These are phyloP conservation scores for Filobasidium floriforme DNA, from an alignment of 768 basidiomycete species.

Conservation along the genomic window DNA sequence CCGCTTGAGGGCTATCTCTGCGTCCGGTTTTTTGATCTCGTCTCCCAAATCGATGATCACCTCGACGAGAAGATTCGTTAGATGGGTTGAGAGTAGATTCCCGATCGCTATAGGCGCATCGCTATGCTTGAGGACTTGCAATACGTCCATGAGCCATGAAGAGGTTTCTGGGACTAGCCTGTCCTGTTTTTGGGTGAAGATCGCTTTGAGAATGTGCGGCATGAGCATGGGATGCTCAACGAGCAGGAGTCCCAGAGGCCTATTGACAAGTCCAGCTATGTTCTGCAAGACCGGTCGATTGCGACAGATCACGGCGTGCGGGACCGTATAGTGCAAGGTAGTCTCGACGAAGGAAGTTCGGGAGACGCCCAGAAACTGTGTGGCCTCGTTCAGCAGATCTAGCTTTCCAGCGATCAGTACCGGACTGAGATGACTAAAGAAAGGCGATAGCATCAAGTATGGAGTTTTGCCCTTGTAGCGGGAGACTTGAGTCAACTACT, in stretches of 20 bases:
- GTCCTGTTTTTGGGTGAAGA: constrained; percentile 26
- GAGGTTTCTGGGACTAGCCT: neutral
- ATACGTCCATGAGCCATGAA: constrained; percentile 7
- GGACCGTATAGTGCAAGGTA: constrained; percentile 33
- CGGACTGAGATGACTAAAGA: constrained; percentile 33
- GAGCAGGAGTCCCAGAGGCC: constrained; percentile 30
- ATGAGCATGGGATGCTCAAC: constrained; percentile 26
- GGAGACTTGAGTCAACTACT: constrained; percentile 29
- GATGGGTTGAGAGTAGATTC: constrained; percentile 20
- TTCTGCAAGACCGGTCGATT: constrained; percentile 25
- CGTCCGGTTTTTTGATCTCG: constrained; percentile 51
- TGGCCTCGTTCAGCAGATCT: constrained; percentile 32
- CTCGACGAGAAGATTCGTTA: constrained; percentile 28
- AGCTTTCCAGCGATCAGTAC: constrained; percentile 28
- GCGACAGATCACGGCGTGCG: constrained; percentile 29
- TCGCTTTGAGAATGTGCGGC: constrained; percentile 28
- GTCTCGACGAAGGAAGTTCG: constrained; percentile 35
- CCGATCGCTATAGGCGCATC: constrained; percentile 20
- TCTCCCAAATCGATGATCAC: constrained; percentile 23
- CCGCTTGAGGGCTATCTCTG: constrained; percentile 49
- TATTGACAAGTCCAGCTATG: constrained; percentile 27
- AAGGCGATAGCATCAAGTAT: constrained; percentile 35
- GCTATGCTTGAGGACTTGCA: constrained; percentile 8
- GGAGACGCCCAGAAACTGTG: constrained; percentile 33
- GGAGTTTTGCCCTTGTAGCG: constrained; percentile 33